Percentiles rank a stretch among this genome's conserved stretches.
Conservation (phyloP, 805 yeast species). For the Candida boleticola region DNA sequence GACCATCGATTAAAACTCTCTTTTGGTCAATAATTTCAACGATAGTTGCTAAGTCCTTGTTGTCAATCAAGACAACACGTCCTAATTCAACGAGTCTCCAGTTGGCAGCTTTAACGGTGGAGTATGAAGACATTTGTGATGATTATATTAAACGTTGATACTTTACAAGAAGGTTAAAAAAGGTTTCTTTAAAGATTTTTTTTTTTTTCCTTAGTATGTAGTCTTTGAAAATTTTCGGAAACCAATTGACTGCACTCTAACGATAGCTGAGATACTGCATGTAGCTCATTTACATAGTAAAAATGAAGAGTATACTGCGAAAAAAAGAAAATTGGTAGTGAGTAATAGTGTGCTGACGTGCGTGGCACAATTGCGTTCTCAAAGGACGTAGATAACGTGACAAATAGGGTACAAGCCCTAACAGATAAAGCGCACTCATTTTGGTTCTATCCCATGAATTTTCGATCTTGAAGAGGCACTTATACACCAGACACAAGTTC, state of each 20-base stretch:
- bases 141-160: conserved; percentile 1
- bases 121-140: conserved; percentile 27
- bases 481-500: too few relatives aligned
- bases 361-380: not conserved
- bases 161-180: not conserved
- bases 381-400: not conserved
- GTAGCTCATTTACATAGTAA: too few relatives aligned
- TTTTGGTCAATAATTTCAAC: conserved; percentile 99
- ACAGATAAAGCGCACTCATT: too few relatives aligned
- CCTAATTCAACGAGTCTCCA: conserved; percentile 99
- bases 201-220: conserved; percentile 1
- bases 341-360: not conserved
- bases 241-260: not conserved
- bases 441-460: too few relatives aligned
- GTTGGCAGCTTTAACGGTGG: conserved; percentile 92
- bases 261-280: not conserved
- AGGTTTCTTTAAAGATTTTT: not conserved
- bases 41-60: conserved; percentile 91
- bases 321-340: not conserved
- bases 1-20: conserved; percentile 98
- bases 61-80: conserved; percentile 88
- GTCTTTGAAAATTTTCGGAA: conserved; percentile 5
- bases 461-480: too few relatives aligned
- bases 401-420: conserved; percentile 3
- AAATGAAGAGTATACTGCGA: too few relatives aligned